Evolutionary conservation across 805 yeast genomes (phyloP).

Genomic region (Wickerhamiella bombiphila): DNA sequence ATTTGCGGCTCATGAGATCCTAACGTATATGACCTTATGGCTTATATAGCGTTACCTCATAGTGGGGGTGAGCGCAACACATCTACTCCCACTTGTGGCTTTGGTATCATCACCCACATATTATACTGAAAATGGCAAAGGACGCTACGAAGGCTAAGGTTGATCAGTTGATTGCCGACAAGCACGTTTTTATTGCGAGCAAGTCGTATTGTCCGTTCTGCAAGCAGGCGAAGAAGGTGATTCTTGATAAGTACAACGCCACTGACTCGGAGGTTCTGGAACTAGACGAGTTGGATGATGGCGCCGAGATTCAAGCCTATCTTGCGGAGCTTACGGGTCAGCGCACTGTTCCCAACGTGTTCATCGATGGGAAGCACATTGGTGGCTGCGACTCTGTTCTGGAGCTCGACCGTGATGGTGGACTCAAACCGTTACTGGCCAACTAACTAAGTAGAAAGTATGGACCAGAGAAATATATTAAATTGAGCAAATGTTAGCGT

Average conservation of each 20-base stretch:
- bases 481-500: no score
- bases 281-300: constrained; percentile 37
- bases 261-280: constrained; percentile 21
- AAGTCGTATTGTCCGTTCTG: constrained; percentile 58
- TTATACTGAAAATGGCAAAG: no score
- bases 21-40: no score
- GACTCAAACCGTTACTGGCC: constrained; percentile 35
- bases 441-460: no score
- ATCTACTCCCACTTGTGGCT: no score
- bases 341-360: constrained; percentile 85
- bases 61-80: no score
- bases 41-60: no score
- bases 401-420: constrained; percentile 45
- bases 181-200: constrained; percentile 69
- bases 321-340: constrained; percentile 69
- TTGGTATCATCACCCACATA: no score
- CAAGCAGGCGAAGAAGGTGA: constrained; percentile 34
- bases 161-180: constrained; percentile 45
- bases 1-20: no score
- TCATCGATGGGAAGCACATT: constrained; percentile 79
- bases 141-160: constrained; percentile 27
- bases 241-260: constrained; percentile 31
- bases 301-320: constrained; percentile 69
- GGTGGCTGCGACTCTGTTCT: constrained; percentile 93
- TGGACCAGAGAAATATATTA: no score